Evolutionary conservation across 2,329 filamentous ascomycete genomes (phyloP).

Genomic region (Venturia pyrina): DNA sequence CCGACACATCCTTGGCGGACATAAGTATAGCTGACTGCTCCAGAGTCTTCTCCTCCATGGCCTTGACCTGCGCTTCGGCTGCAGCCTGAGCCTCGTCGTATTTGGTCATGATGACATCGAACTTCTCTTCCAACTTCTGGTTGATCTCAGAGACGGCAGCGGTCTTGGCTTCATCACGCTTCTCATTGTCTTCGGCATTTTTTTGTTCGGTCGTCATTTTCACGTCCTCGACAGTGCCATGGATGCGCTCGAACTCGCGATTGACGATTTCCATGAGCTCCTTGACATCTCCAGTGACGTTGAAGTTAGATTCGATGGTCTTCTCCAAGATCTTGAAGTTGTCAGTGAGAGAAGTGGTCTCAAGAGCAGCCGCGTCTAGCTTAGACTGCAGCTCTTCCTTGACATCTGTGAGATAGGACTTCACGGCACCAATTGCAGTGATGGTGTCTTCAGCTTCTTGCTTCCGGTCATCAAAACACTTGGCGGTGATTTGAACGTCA

Average conservation of each 20-base stretch:
- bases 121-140: slow-evolving; percentile 61
- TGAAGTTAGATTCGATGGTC: slow-evolving; percentile 42
- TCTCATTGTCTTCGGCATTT: slow-evolving; percentile 43
- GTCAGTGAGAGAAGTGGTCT: slow-evolving; percentile 48
- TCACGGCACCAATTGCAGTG: slow-evolving; percentile 70
- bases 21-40: slow-evolving; percentile 65
- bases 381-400: slow-evolving; percentile 67
- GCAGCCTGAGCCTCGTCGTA: slow-evolving; percentile 76
- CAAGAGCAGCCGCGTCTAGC: slow-evolving; percentile 63
- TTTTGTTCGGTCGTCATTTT: slow-evolving; percentile 68
- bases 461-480: slow-evolving; percentile 74
- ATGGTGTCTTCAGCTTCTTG: slow-evolving; percentile 70
- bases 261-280: slow-evolving; percentile 64
- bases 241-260: slow-evolving; percentile 77
- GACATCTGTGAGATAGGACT: slow-evolving; percentile 65
- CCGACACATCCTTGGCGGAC: slow-evolving; percentile 67
- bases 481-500: slow-evolving; percentile 63
- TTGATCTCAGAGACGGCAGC: slow-evolving; percentile 44
- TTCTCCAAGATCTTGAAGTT: slow-evolving; percentile 62
- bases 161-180: slow-evolving; percentile 49
- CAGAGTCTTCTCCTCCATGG: slow-evolving; percentile 62
- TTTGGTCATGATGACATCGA: slow-evolving; percentile 71
- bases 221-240: slow-evolving; percentile 65
- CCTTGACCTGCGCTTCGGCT: slow-evolving; percentile 63
- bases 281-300: slow-evolving; percentile 40